phyloP scores from a whole-genome alignment of 2,329 filamentous ascomycete genomes.

The Aspergillus sp. region DNA sequence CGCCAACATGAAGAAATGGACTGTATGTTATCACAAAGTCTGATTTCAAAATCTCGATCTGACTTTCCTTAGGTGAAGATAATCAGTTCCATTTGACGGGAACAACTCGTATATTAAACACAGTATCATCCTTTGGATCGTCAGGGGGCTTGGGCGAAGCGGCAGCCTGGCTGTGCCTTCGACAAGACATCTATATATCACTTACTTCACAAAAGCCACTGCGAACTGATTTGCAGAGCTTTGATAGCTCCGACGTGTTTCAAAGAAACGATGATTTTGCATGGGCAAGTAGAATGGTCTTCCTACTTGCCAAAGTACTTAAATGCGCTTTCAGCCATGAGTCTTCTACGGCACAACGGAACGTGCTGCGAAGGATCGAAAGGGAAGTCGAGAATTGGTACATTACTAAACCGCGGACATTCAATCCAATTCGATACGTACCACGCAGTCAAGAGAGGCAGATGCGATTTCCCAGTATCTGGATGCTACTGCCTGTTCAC shows the following conservation, averaged over 20 bases:
- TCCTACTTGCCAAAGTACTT: conserved; percentile 29
- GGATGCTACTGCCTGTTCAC: conserved; percentile 29
- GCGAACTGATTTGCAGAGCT: conserved; percentile 31
- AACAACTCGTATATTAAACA: conserved; percentile 31
- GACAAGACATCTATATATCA: conserved; percentile 36
- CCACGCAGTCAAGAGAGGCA: conserved; percentile 12
- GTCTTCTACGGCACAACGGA: not conserved
- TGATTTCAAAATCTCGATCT: not conserved
- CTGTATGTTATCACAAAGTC: conserved; percentile 6
- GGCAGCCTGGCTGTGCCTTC: conserved; percentile 35
- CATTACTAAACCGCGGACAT: conserved; percentile 15
- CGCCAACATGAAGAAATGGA: conserved; percentile 33
- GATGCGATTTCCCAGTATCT: conserved; percentile 23
- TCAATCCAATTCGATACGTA: conserved; percentile 21
- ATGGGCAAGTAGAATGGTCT: conserved; percentile 32
- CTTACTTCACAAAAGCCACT: conserved; percentile 29
- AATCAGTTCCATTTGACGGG: conserved; percentile 32
- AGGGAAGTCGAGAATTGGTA: conserved; percentile 19
- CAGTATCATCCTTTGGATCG: conserved; percentile 31
- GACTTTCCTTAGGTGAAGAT: conserved; percentile 20
- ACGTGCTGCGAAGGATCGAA: conserved; percentile 1
- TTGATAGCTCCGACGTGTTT: conserved; percentile 27
- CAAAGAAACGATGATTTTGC: conserved; percentile 29
- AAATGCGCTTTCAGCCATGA: conserved; percentile 13
- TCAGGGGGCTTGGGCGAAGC: conserved; percentile 36